Evolutionary conservation across 805 yeast genomes (phyloP), one percentile per base, ranked within the genome.

Genomic region (Crinitomyces ghanaensis): DNA sequence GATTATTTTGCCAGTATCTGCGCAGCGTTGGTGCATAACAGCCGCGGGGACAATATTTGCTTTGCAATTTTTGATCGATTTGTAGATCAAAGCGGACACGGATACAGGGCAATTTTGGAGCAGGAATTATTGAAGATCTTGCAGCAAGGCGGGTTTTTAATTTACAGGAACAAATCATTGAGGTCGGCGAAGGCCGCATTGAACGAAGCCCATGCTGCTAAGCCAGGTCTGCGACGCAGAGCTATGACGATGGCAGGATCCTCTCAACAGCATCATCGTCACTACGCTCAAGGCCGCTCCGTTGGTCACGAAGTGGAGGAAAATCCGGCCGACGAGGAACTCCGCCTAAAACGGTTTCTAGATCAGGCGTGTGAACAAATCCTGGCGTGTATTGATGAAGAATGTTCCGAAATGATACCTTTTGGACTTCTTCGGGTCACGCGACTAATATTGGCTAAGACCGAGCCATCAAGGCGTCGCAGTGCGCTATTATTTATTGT

Each of bases 1-100:
- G 50, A 46, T 27, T 42, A 48, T 18, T 51, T 54, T 30, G 44
- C 58, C 1, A 43, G 49, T 9, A 32, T 49, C 15, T 41, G 44
- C 25, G 37, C 49, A 5, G 30, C 31, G 11, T 35, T 50, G 11
- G 15, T 48, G n/a, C 41, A 39, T 17, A 30, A 36, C 27, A 33
- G 40, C n/a, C 27, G 40, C 28, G 47, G 41, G 13, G 47, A 43
- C 19, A 20, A 17, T 7, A 20, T 47, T 5, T 39, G 43, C 19
- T 32, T 37, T 15, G 43, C 50, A 1, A 21, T 49, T 2, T 38
- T 49, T 16, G 43, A 40, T 20, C 31, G 38, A 19, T 31, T 48
- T 19, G 32, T 42, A 29, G 35, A 36, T 7, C 26, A 30, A 6
- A 22, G 41, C 4, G 43, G 45, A 6, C 25, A 19, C 24, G 31